Base-by-base conservation (phyloP, 2,329 filamentous ascomycete species). In the Ophiostoma perfectum region DNA sequence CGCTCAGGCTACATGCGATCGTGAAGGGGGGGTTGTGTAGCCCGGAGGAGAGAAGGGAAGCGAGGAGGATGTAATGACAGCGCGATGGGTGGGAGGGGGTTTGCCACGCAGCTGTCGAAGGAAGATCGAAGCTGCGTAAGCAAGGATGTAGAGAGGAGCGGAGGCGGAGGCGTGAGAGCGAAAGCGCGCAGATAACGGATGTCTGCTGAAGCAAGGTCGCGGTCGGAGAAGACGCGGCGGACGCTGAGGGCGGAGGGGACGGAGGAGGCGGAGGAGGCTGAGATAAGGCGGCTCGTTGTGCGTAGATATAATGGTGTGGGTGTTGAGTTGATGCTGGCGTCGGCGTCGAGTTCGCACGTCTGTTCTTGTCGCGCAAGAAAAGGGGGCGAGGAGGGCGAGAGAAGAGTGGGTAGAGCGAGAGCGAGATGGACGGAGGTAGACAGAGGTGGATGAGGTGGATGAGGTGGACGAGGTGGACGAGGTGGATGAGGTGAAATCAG, bases 1-100 rank as follows among this genome's bases (percentile, higher is more conserved):
- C 66, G 67, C 71, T 70, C 60, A 68, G 72, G 73, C 73, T 74
- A 72, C 73, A 74, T 70, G 73, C 73, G 73, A 74, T 72, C 71
- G 70, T 71, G 42, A 70, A 65, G 68, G 71, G 71, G 71, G 71
- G 70, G 70, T 44, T 44, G 18, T 72, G 71, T 72, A 72, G 71
- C 71, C 71, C 67, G 67, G 60, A 71, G 66, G 66, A 65, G 67
- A 66, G 39, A 44, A 52, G 66, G 49, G 60, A 42, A n/a, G 39
- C 36, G 66, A 52, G 45, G 49, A 49, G 66, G 60, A 64, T 62
- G 60, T 62, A 65, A 69, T 60, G 66, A 66, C 65, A 66, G 65
- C 49, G 66, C 63, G 66, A 64, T 58, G 49, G 64, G 64, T n/a
- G 65, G 27, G 18, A 41, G n/a, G 52, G 60, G 36, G 60, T 5